These are phyloP conservation scores for Chlamydomonas urium DNA, from an alignment of 139 green algal genomes.

Conservation along the genomic window DNA sequence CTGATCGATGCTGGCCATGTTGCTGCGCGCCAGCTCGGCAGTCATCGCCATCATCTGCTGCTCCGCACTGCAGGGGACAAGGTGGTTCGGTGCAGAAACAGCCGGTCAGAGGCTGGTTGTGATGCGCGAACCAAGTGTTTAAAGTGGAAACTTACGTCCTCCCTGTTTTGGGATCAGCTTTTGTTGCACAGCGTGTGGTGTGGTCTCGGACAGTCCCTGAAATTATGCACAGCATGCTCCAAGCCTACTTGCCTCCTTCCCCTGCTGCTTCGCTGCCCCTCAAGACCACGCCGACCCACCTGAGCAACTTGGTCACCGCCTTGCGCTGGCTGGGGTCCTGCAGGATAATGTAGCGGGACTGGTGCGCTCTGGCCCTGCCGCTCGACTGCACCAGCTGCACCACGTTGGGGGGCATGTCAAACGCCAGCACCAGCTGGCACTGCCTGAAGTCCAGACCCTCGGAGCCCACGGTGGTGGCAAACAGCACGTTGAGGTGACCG, in stretches of 20 bases:
- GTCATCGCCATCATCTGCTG: background rate
- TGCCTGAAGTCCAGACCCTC: slow-evolving; percentile 19
- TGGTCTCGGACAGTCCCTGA: background rate
- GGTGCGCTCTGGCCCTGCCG: background rate
- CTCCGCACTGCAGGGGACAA: background rate
- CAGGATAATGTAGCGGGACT: background rate
- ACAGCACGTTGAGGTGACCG: slow-evolving; percentile 9
- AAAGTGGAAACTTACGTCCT: background rate
- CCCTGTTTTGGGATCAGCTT: background rate
- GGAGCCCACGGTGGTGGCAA: slow-evolving; percentile 5
- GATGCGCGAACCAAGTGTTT: background rate
- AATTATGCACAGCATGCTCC: background rate
- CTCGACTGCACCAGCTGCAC: background rate
- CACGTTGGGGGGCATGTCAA: slow-evolving; percentile 6
- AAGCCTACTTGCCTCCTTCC: background rate
- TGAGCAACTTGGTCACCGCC: background rate
- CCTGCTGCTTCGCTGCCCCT: background rate
- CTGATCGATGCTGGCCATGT: background rate
- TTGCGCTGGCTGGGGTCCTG: background rate
- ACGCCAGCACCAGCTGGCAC: slow-evolving; percentile 7
- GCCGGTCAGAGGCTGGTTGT: background rate
- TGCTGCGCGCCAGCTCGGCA: background rate
- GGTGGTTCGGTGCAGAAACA: too few species aligned
- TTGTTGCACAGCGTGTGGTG: background rate
- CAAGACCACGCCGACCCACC: background rate